phyloP scores from a whole-genome alignment of 192 early-diverging fungal genomes.

The Phlyctochytrium bullatum region DNA sequence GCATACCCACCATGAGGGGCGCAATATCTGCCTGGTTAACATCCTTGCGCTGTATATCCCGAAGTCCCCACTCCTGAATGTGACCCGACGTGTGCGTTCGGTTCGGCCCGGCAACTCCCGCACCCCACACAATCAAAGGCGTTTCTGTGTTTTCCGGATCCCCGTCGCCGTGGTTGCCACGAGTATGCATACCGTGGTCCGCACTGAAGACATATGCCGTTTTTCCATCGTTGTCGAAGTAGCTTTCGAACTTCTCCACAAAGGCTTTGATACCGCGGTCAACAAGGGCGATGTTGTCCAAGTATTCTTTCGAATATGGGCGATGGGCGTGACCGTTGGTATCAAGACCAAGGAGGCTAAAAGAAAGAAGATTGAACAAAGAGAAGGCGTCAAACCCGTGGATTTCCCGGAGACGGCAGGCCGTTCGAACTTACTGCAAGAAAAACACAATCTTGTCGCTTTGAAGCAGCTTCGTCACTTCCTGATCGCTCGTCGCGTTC shows the following conservation, averaged over 20 bases:
- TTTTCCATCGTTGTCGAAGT: constrained; percentile 74
- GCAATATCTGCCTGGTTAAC: constrained; percentile 95
- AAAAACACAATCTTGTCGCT: constrained; percentile 85
- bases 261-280: constrained; percentile 72
- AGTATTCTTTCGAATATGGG: constrained; percentile 83
- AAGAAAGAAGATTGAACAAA: not conserved
- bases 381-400: not conserved
- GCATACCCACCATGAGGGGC: constrained; percentile 76
- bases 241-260: constrained; percentile 68
- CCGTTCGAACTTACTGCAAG: constrained; percentile 57
- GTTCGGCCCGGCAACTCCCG: constrained; percentile 73
- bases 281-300: constrained; percentile 80
- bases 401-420: not conserved
- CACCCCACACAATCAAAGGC: constrained; percentile 92
- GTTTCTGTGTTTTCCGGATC: constrained; percentile 94
- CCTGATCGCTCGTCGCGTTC: constrained; percentile 34
- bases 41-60: constrained; percentile 67
- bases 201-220: constrained; percentile 92
- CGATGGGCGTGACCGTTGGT: constrained; percentile 89
- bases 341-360: constrained; percentile 83
- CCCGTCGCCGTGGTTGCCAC: constrained; percentile 91
- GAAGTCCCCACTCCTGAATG: constrained; percentile 64
- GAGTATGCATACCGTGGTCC: constrained; percentile 95
- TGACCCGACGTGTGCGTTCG: constrained; percentile 60
- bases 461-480: constrained; percentile 58